A percentile compares a stretch with the other conserved stretches of the same genome.
phyloP scores from a whole-genome alignment of 768 basidiomycete species.

The Tricholoma sp. region DNA sequence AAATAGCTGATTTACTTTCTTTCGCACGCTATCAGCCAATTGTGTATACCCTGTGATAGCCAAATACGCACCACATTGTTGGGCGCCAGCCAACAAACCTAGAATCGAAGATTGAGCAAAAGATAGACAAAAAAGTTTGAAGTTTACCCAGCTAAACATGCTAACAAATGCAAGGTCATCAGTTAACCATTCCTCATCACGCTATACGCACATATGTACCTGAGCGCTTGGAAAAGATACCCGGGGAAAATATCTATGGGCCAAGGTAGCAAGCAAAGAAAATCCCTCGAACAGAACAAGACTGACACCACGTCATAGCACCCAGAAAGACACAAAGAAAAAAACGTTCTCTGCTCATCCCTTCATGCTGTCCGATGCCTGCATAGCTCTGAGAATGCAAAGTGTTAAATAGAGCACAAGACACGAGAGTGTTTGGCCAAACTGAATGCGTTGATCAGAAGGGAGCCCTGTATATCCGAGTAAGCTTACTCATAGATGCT shows the following conservation, averaged over 20 bases:
- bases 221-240: slow-evolving; percentile 56
- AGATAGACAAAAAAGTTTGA: not conserved
- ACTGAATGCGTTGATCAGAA: slow-evolving; percentile 32
- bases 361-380: slow-evolving; percentile 48
- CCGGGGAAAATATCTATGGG: slow-evolving; percentile 52
- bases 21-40: not conserved
- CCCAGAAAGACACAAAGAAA: slow-evolving; percentile 50
- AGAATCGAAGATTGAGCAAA: slow-evolving; percentile 16
- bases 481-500: slow-evolving; percentile 52
- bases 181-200: not conserved
- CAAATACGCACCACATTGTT: slow-evolving; percentile 43
- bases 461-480: not conserved
- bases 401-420: slow-evolving; percentile 70
- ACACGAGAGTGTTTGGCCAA: slow-evolving; percentile 70
- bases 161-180: slow-evolving; percentile 16
- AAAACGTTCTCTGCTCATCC: slow-evolving; percentile 54
- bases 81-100: slow-evolving; percentile 66
- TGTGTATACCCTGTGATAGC: not conserved
- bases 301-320: slow-evolving; percentile 42
- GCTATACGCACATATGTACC: slow-evolving; percentile 37
- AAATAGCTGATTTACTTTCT: slow-evolving; percentile 57
- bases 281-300: not conserved
- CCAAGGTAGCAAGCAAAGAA: not conserved
- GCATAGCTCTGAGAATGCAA: slow-evolving; percentile 59
- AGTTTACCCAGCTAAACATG: slow-evolving; percentile 44